Percentiles rank a stretch among this genome's conserved stretches.
Conservation (phyloP, 306 rosid species). For the Geum urbanum region DNA sequence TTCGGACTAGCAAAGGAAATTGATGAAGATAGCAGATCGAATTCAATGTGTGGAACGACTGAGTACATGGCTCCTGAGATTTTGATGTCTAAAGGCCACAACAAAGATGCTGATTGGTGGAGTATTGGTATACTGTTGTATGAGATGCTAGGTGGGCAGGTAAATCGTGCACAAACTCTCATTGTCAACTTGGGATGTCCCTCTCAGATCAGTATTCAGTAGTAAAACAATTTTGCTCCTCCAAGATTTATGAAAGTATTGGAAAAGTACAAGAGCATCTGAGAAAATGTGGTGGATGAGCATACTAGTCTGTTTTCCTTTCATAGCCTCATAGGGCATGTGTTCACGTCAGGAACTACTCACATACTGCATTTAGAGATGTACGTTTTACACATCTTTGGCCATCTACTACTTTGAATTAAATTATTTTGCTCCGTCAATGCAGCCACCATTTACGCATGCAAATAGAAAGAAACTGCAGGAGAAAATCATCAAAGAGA, state of each 20-base stretch:
- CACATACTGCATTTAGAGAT: no score
- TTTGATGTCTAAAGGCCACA: slow-evolving; percentile 76
- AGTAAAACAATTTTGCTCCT: not conserved
- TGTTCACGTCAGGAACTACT: no score
- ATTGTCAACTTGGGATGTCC: not conserved
- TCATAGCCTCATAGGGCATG: no score
- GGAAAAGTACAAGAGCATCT: no score
- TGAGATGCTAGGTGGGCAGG: slow-evolving; percentile 96
- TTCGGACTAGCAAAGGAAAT: slow-evolving; percentile 94
- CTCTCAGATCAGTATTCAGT: no score
- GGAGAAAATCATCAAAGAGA: slow-evolving; percentile 86
- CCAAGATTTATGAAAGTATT: no score
- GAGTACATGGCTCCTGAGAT: slow-evolving; percentile 99
- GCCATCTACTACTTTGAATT: no score
- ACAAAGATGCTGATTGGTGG: slow-evolving; percentile 99
- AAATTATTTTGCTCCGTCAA: not conserved
- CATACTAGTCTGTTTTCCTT: no score
- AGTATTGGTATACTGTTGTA: slow-evolving; percentile 81
- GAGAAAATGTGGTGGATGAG: no score
- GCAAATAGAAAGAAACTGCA: slow-evolving; percentile 84
- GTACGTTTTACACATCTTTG: no score
- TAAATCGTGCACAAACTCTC: no score
- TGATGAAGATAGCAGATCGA: slow-evolving; percentile 74
- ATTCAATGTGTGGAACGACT: slow-evolving; percentile 90
- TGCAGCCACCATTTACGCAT: slow-evolving; percentile 85